These are phyloP conservation scores for Aspergillus fumigatus DNA, from an alignment of 2,329 filamentous ascomycete species.

Conservation along the genomic window DNA sequence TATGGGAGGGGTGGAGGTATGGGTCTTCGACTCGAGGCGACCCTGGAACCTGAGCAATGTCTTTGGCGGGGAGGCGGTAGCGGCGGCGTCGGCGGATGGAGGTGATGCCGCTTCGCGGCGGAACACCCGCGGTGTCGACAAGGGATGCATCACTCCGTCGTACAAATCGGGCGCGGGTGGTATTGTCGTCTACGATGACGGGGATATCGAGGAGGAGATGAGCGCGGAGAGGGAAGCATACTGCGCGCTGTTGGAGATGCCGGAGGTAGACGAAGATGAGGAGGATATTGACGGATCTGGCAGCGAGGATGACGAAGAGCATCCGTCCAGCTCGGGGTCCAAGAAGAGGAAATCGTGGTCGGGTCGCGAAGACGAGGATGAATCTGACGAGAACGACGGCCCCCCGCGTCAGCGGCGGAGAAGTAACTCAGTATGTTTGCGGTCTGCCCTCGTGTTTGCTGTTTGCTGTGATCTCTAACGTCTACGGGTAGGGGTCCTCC, in stretches of 20 bases:
- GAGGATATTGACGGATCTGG: slow-evolving; percentile 59
- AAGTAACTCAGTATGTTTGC: slow-evolving; percentile 70
- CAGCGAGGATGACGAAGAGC: slow-evolving; percentile 55
- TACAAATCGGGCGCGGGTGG: slow-evolving; percentile 80
- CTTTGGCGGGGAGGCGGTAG: slow-evolving; percentile 68
- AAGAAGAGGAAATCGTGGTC: slow-evolving; percentile 79
- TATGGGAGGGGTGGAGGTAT: slow-evolving; percentile 85
- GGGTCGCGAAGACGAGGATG: slow-evolving; percentile 63
- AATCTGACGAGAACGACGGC: slow-evolving; percentile 65
- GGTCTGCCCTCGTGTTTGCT: neutral
- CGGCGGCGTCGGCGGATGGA: slow-evolving; percentile 46
- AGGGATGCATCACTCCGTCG: slow-evolving; percentile 64
- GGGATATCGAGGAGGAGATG: slow-evolving; percentile 85
- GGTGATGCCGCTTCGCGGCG: slow-evolving; percentile 40
- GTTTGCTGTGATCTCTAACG: slow-evolving; percentile 10
- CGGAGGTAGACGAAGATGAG: slow-evolving; percentile 73
- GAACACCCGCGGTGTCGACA: slow-evolving; percentile 62
- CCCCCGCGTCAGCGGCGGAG: slow-evolving; percentile 74
- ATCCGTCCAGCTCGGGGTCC: slow-evolving; percentile 29
- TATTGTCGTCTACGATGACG: slow-evolving; percentile 91
- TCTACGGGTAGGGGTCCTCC: slow-evolving; percentile 31
- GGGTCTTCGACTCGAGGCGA: slow-evolving; percentile 85
- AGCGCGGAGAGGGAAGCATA: slow-evolving; percentile 73
- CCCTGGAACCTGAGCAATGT: slow-evolving; percentile 95
- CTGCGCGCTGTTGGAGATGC: slow-evolving; percentile 82